Evolutionary conservation across 2,329 filamentous ascomycete genomes (phyloP).

Genomic region (Trichoderma lentiforme): DNA sequence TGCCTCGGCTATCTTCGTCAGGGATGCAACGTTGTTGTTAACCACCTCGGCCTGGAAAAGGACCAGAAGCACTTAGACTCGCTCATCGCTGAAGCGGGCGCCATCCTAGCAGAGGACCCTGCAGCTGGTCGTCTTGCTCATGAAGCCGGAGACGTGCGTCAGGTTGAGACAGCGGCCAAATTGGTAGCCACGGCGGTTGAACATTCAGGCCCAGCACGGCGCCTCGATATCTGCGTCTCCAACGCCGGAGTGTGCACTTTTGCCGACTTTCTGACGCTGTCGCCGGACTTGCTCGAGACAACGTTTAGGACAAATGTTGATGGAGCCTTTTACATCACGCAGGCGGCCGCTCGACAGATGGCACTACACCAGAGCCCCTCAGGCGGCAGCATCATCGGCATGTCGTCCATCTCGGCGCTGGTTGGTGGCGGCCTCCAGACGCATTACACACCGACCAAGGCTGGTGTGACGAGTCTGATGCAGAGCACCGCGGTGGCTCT

Average conservation of each 20-base stretch:
- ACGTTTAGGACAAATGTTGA: constrained; percentile 80
- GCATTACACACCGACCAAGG: constrained; percentile 88
- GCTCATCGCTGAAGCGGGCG: constrained; percentile 49
- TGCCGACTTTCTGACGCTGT: constrained; percentile 75
- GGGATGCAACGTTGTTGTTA: constrained; percentile 75
- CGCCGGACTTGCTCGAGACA: constrained; percentile 64
- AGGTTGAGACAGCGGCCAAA: constrained; percentile 65
- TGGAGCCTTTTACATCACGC: constrained; percentile 83
- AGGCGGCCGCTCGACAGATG: constrained; percentile 84
- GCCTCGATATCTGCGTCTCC: constrained; percentile 75
- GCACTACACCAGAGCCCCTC: constrained; percentile 55
- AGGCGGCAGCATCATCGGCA: constrained; percentile 76
- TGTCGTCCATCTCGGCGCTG: constrained; percentile 70
- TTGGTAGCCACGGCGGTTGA: constrained; percentile 66
- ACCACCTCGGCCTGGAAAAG: constrained; percentile 64
- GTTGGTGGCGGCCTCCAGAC: constrained; percentile 76
- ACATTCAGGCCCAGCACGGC: constrained; percentile 49
- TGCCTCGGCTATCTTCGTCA: constrained; percentile 74
- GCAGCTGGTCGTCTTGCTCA: constrained; percentile 58
- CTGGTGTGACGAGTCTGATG: constrained; percentile 75
- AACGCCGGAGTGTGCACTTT: constrained; percentile 90
- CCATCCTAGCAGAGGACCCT: constrained; percentile 44
- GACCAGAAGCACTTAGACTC: constrained; percentile 52
- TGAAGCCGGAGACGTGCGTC: constrained; percentile 72
- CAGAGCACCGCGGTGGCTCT: constrained; percentile 78